Percentiles rank a stretch among this genome's conserved stretches.
These are phyloP conservation scores for Xylaria sp. DNA, from an alignment of 2,329 filamentous ascomycete genomes.

Conservation along the genomic window DNA sequence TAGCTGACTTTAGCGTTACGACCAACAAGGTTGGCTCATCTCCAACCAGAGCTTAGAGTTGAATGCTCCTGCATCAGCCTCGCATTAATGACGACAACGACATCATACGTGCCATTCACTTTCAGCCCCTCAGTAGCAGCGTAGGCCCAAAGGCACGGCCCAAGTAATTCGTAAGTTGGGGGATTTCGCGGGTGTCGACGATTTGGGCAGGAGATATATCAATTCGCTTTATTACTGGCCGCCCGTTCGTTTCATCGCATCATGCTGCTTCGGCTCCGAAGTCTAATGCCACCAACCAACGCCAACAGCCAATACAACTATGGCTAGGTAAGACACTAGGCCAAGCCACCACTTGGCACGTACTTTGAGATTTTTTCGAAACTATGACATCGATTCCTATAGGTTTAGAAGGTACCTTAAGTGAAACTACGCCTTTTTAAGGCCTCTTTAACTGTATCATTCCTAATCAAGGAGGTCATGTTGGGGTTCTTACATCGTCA, in stretches of 20 bases:
- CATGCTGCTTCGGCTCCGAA: conserved; percentile 1
- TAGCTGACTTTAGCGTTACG: neutral
- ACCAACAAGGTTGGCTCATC: too few species aligned
- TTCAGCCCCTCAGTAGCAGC: neutral
- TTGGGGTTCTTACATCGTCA: neutral
- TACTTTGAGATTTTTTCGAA: neutral
- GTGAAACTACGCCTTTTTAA: neutral
- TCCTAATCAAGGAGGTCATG: conserved; percentile 7
- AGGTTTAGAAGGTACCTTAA: neutral
- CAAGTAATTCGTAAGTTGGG: neutral
- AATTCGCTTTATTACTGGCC: conserved; percentile 14
- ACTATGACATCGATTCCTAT: neutral
- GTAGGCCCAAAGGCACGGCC: neutral
- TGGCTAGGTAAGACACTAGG: neutral
- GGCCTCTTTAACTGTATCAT: neutral
- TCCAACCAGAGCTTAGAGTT: neutral
- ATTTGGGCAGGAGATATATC: conserved; percentile 22
- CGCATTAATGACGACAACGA: neutral
- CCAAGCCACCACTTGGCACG: neutral
- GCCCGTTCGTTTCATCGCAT: neutral
- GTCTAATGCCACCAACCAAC: conserved; percentile 7
- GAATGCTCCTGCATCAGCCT: conserved; percentile 5
- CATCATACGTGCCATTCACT: conserved; percentile 5
- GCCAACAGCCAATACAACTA: neutral
- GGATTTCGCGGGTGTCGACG: conserved; percentile 1